These are phyloP conservation scores for Fusarium temperatum DNA, from an alignment of 2,329 filamentous ascomycete genomes.

Conservation along the genomic window DNA sequence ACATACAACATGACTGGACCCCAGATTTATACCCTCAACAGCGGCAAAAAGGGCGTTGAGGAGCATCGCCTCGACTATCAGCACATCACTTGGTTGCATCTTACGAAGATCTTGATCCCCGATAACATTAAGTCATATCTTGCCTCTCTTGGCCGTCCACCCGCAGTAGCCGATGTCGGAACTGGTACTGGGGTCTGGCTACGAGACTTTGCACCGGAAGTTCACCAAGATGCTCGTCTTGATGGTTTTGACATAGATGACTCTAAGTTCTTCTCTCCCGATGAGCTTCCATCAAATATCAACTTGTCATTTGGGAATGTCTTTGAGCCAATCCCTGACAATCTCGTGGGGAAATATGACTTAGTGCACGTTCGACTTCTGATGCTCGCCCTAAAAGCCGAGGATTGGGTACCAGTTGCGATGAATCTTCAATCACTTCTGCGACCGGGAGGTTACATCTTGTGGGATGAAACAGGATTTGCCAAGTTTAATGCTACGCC, in stretches of 20 bases:
- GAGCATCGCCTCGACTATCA: conserved; percentile 5
- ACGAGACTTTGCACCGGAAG: neutral
- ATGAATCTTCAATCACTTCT: neutral
- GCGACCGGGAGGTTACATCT: neutral
- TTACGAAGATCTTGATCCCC: neutral
- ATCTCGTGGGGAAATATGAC: neutral
- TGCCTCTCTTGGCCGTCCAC: neutral
- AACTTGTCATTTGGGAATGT: neutral
- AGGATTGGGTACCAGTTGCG: neutral
- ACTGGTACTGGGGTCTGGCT: conserved; percentile 3
- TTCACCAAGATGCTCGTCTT: neutral
- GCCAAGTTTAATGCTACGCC: neutral
- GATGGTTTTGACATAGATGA: conserved; percentile 6
- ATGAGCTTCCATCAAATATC: neutral
- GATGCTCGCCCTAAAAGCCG: neutral
- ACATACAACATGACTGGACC: neutral
- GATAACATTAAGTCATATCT: neutral
- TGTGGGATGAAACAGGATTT: conserved; percentile 11
- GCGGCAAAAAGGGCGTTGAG: conserved; percentile 1
- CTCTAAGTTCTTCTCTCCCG: neutral
- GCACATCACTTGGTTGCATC: neutral
- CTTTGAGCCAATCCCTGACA: neutral
- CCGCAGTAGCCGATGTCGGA: neutral
- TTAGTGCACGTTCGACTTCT: conserved; percentile 2
- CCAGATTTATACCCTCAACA: conserved; percentile 6